Conservation (phyloP, 2,329 filamentous ascomycete species). For the Aureobasidium sp. region DNA sequence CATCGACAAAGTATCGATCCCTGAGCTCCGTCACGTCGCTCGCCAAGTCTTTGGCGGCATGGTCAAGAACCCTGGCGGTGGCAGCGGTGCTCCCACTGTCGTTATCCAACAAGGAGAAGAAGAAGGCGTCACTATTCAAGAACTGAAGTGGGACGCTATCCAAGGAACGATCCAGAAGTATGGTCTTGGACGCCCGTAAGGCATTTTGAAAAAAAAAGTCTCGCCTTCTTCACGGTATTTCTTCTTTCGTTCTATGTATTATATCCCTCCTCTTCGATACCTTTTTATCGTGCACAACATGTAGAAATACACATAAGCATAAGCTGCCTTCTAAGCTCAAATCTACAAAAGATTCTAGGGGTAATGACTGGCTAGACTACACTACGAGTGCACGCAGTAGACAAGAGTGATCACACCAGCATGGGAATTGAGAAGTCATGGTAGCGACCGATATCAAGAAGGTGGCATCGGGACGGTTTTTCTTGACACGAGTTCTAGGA, state of each 20-base stretch:
- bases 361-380: no score
- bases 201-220: slow-evolving; percentile 11
- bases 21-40: slow-evolving; percentile 77
- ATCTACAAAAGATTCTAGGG: no score
- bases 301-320: neutral
- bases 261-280: slow-evolving; percentile 1
- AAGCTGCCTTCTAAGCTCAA: no score
- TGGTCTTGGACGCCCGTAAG: slow-evolving; percentile 61
- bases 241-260: neutral
- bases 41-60: slow-evolving; percentile 66
- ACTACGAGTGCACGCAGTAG: no score
- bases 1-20: slow-evolving; percentile 73
- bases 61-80: slow-evolving; percentile 64
- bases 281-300: neutral
- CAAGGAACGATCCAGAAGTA: slow-evolving; percentile 77
- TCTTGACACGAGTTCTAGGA: no score
- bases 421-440: no score
- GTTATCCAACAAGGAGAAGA: slow-evolving; percentile 86
- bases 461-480: no score
- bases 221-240: neutral
- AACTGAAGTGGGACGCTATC: slow-evolving; percentile 79
- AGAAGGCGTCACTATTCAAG: slow-evolving; percentile 57
- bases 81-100: slow-evolving; percentile 85
- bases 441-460: no score
- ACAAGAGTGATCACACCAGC: no score